Evolutionary conservation across 768 basidiomycete species (phyloP).

Genomic region (Termitomyces sp.): DNA sequence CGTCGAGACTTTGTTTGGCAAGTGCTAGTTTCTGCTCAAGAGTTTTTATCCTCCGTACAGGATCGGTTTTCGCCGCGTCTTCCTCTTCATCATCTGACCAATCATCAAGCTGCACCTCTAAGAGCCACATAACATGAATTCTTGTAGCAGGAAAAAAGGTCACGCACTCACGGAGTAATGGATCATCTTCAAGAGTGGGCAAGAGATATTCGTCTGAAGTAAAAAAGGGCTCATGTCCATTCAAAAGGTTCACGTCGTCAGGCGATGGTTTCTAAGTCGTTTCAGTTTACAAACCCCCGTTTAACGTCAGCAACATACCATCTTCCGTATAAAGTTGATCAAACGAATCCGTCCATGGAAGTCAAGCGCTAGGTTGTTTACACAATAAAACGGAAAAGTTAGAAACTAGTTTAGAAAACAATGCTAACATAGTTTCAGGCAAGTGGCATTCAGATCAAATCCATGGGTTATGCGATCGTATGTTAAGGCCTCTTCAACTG

Average conservation of each 20-base stretch:
- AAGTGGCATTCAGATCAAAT: conserved; percentile 58
- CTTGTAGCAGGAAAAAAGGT: neutral
- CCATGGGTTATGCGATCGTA: conserved; percentile 60
- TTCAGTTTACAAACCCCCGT: conserved; percentile 7
- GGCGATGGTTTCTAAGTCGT: conserved; percentile 50
- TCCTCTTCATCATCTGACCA: conserved; percentile 84
- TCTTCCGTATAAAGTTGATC: conserved; percentile 84
- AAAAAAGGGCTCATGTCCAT: conserved; percentile 62
- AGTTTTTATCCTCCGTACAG: conserved; percentile 43
- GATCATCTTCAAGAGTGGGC: conserved; percentile 83
- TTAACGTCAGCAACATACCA: conserved; percentile 36
- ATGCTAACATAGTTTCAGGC: conserved; percentile 52
- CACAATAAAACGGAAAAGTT: neutral
- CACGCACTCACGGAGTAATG: conserved; percentile 70
- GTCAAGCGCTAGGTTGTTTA: conserved; percentile 56
- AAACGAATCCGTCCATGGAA: conserved; percentile 76
- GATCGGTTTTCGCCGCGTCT: conserved; percentile 28
- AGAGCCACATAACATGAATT: conserved; percentile 7
- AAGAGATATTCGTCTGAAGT: conserved; percentile 75
- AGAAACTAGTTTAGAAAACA: neutral
- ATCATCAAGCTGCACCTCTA: conserved; percentile 65
- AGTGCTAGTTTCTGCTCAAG: conserved; percentile 62
- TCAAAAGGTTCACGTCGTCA: conserved; percentile 40
- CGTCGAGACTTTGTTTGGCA: conserved; percentile 56
- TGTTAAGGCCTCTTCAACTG: conserved; percentile 53